Base-by-base conservation (phyloP, 2,329 filamentous ascomycete genomes). In the Aspergillus sp. region DNA sequence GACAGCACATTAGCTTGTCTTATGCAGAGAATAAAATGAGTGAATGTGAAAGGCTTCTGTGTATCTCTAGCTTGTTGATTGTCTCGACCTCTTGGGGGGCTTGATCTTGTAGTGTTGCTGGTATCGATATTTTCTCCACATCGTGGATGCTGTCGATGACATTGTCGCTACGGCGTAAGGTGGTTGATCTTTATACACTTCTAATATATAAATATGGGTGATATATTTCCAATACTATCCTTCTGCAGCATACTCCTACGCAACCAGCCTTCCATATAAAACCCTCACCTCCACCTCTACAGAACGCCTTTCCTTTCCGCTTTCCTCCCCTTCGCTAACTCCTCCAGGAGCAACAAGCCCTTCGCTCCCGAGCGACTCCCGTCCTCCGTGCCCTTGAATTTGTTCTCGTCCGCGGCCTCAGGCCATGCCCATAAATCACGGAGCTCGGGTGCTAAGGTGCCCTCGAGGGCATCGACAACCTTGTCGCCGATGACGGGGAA, bases 401-500 rank as follows among this genome's bases (percentile, higher is more conserved):
- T 62, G 1, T 53, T 56, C 38, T 66, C 63, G 19, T 64, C 63
- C 22, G 65, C 67, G 25, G 64, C 60, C 6, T 59, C 65, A 15
- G 72, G 71, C 80, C 80, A 82, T 7, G 69, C 62, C 82, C 82
- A 84, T 47, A 81, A 62, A 15, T 76, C 64, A 9, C 60, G 66
- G 51, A 82, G 69, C 43, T 80, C 80, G 1, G 73, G 66, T n/a
- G 74, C 76, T 17, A 84, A 72, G 1, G 65, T 76, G 2, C 78
- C 79, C 65, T 82, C 77, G 9, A 83, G 65, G 11, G 79, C 78
- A 62, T 81, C 78, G 38, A 82, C 77, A 59, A 85, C 75, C 66
- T 82, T 83, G 54, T 82, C 80, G 13, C 83, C 83, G n/a, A 85
- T 73, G 15, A 84, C 77, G 41, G 83, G 83, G 61, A 84, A 75